Evolutionary conservation across 306 rosid genomes (phyloP).

Genomic region (Gastrolobium villosum): DNA sequence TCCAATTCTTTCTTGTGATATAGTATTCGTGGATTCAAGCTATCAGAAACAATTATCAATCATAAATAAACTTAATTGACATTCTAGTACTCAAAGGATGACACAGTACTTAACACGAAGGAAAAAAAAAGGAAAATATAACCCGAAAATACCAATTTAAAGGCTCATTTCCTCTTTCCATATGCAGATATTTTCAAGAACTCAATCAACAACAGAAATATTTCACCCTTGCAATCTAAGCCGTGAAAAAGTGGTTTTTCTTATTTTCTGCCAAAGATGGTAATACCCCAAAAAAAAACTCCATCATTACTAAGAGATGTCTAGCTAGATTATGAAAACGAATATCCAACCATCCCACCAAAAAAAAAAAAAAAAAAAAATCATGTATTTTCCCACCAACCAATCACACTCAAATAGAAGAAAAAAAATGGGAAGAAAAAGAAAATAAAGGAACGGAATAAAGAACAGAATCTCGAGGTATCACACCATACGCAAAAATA

Average conservation of each 20-base stretch:
- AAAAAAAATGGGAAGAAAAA: background rate
- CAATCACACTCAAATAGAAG: slow-evolving; percentile 40
- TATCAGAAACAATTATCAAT: slow-evolving; percentile 35
- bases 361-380: background rate
- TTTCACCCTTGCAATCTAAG: slow-evolving; percentile 1
- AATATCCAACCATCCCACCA: slow-evolving; percentile 5
- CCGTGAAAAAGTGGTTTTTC: slow-evolving; percentile 29
- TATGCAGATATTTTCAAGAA: background rate
- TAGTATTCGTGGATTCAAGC: slow-evolving; percentile 33
- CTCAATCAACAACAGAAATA: slow-evolving; percentile 12
- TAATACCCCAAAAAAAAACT: background rate
- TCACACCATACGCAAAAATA: background rate
- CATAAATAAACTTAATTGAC: slow-evolving; percentile 32
- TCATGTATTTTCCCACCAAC: slow-evolving; percentile 19
- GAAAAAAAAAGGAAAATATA: background rate
- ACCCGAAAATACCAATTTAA: slow-evolving; percentile 7
- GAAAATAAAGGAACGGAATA: slow-evolving; percentile 20
- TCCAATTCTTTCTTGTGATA: slow-evolving; percentile 51
- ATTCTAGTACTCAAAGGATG: slow-evolving; percentile 38
- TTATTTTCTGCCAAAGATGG: slow-evolving; percentile 24
- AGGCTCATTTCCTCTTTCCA: background rate
- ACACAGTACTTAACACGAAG: slow-evolving; percentile 5
- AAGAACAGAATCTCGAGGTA: slow-evolving; percentile 43
- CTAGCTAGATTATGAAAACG: slow-evolving; percentile 26
- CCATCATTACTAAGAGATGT: slow-evolving; percentile 30